Base-by-base conservation (phyloP, 148 eudicot species). In the Linanthus parryae region DNA sequence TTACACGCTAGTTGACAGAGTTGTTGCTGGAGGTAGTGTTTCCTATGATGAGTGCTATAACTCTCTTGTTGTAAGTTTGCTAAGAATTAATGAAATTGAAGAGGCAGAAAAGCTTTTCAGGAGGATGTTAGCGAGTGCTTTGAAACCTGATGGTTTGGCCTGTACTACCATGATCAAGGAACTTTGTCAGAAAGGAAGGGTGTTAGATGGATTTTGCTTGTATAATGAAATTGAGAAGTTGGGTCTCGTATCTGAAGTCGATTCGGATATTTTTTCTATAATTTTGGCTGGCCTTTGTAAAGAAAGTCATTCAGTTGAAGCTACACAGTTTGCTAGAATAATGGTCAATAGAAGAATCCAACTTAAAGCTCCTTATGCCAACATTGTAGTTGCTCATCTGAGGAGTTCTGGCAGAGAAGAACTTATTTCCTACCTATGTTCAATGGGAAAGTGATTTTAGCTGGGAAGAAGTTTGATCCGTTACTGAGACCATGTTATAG, bases 71-170 rank as follows among this genome's bases (percentile, higher is more conserved):
- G 41, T 74, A 18, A 60, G 78, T 24, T 57, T 91, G 34, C 53
- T 65, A 48, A 57, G 82, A 70, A 54, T 64, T 36, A 61, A 66
- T 46, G 71, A 78, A 36, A 13, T 76, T 5, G 67, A 59, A 52
- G 89, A 81, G 58, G 85, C 81, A 4, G 79, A 83, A 55, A 70
- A 80, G 67, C 57, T 83, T 31, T 86, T 83, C 29, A 66, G 48
- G 66, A 72, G 58, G 77, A 83, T 86, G 95, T 34, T 85, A 34
- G 65, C 52, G 36, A 69, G 64, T 66, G 72, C 36, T 10, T 24
- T 83, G 43, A 81, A 62, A 64, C 95, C 94, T 50, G 74, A 73
- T 68, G 75, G 82, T 17, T 65, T 69, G 44, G 76, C 94, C 38
- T 78, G 80, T 46, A 78, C 82, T 48, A 59, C 58, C 23, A 45